Base-by-base conservation (phyloP, 2,329 filamentous ascomycete species). In the Chaetomium globosum region DNA sequence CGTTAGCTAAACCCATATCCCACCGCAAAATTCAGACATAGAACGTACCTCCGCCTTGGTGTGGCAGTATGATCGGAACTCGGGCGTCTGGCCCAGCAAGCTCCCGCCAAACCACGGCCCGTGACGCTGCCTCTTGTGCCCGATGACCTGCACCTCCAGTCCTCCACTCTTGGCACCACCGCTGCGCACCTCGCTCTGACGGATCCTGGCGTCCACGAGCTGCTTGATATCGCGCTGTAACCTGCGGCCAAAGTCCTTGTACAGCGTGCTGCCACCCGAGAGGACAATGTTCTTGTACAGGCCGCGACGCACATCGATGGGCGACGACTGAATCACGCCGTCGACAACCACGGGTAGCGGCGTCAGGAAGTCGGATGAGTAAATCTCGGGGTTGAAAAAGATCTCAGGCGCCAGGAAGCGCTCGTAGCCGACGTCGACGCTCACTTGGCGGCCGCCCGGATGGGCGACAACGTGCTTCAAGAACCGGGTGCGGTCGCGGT, bases 231-330 rank as follows among this genome's bases (percentile, higher is more conserved):
- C 96, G 76, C 95, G 89, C 81, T 99, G 96, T 82, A 99, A 84
- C 76, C 95, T 88, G 71, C 95, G 88, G 30, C 95, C 95, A 79
- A 99, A 99, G 80, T 99, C 93, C 80, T 98, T 97, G 86, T 98
- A 99, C 68, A 99, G 83, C 26, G 95, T 99, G 72, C 93, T 97
- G 73, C 95, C 95, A 76, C 95, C 95, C 3, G 94, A 98, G 46
- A 99, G 84, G 43, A 99, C 95, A 80, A 99, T 99, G 81, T 99
- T 99, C 87, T 99, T 99, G 87, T 99, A 99, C 46, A 99, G 85
- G 51, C 95, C 95, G 80, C 95, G 88, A 75, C 95, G 90, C 54
- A 99, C 96, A 75, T 99, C 95, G 73, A 99, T 99, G 51, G 95
- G 95, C 39, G 94, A 97, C 64, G 93, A 94, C 80, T 99, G 95